Percentiles rank a stretch among this genome's conserved stretches.
Conservation (phyloP, 345 rosid genomes). For the Pistacia integerrima region DNA sequence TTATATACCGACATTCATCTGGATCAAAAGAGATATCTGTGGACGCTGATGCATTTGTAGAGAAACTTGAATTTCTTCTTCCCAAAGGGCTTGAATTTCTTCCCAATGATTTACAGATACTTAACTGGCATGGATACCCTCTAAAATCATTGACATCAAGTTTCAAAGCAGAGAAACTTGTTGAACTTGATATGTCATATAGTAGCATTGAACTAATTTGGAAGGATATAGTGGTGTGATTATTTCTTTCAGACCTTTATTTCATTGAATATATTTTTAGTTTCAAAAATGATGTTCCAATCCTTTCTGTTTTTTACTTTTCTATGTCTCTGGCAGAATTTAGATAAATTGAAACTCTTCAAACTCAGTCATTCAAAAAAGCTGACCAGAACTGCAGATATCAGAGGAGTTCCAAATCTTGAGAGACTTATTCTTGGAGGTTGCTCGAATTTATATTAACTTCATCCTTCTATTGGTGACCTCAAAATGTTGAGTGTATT, state of each 20-base stretch:
- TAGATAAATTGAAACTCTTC: not conserved
- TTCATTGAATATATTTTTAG: not conserved
- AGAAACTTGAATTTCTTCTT: no score
- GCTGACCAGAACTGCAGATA: slow-evolving; percentile 14
- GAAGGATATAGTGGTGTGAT: slow-evolving; percentile 2
- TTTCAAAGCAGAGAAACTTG: slow-evolving; percentile 17
- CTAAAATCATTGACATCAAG: slow-evolving; percentile 1
- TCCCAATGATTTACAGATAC: slow-evolving; percentile 9
- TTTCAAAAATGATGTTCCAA: not conserved
- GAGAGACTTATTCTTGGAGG: slow-evolving; percentile 13
- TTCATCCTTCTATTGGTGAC: slow-evolving; percentile 26
- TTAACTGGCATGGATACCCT: slow-evolving; percentile 19
- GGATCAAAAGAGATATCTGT: no score
- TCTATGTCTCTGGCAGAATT: not conserved
- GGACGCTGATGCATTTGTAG: no score
- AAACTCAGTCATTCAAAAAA: not conserved
- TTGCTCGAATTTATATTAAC: slow-evolving; percentile 16
- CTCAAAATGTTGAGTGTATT: not conserved
- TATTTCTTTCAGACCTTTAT: not conserved
- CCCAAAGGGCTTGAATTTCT: no score
- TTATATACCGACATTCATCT: not conserved
- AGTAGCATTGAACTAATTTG: slow-evolving; percentile 12
- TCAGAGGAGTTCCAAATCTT: slow-evolving; percentile 14
- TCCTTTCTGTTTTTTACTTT: no score
- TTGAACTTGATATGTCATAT: slow-evolving; percentile 17